These are phyloP conservation scores for Cyclospora cayetanensis DNA, from an alignment of 169 alveolate species.

Conservation along the genomic window DNA sequence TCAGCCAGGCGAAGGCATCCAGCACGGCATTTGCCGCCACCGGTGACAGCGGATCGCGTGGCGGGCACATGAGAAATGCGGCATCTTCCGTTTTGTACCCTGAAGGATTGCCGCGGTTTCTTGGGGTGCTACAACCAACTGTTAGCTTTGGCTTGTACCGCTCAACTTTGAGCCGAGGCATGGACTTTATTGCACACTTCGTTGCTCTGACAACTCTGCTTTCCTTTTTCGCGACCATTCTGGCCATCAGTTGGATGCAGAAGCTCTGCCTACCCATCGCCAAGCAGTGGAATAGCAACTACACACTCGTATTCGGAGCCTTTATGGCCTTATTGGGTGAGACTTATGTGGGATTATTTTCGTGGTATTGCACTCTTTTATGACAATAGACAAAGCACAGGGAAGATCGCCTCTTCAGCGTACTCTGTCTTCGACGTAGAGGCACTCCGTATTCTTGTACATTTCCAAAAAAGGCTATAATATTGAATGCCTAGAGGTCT, in stretches of 20 bases:
- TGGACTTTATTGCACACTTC: constrained; percentile 14
- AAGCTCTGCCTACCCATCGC: constrained; percentile 12
- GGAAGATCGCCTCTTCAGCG: too few relatives aligned
- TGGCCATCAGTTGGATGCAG: constrained; percentile 11
- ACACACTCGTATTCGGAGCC: neutral
- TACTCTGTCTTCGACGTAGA: too few relatives aligned
- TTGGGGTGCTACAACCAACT: neutral
- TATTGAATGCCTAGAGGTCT: too few relatives aligned
- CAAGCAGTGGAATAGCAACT: neutral
- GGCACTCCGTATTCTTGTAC: too few relatives aligned
- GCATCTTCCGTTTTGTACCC: neutral
- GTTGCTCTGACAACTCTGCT: neutral
- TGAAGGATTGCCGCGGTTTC: constrained; percentile 7
- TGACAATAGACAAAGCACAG: too few relatives aligned
- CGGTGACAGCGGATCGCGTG: neutral
- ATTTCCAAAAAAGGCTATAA: too few relatives aligned
- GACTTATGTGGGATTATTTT: neutral
- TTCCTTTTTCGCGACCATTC: neutral
- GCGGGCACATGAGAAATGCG: neutral
- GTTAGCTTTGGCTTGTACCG: neutral
- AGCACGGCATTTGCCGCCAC: neutral
- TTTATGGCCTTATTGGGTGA: neutral
- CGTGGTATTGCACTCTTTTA: neutral
- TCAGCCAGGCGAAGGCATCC: neutral
- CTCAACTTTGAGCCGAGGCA: neutral